A percentile compares a stretch with the other conserved stretches of the same genome.
phyloP scores from a whole-genome alignment of 768 basidiomycete species.

The Lentinula guzmanii region DNA sequence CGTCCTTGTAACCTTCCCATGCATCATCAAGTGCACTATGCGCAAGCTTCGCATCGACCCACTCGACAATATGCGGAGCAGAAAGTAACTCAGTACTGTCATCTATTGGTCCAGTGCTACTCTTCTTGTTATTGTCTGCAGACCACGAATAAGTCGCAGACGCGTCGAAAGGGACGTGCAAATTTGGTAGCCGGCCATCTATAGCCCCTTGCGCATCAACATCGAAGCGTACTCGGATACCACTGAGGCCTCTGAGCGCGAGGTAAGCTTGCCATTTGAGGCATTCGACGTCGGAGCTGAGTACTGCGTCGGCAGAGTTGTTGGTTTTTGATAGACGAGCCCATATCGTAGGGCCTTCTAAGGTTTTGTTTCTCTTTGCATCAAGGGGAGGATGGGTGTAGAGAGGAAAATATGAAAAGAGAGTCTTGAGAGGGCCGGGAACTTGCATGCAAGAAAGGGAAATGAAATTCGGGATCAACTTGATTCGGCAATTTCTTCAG shows the following conservation, averaged over 20 bases:
- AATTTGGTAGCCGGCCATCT: slow-evolving; percentile 61
- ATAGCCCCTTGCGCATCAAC: slow-evolving; percentile 64
- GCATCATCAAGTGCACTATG: slow-evolving; percentile 29
- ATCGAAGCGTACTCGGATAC: slow-evolving; percentile 59
- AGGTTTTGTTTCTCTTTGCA: slow-evolving; percentile 18
- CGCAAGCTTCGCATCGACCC: slow-evolving; percentile 56
- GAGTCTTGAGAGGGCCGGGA: slow-evolving; percentile 35
- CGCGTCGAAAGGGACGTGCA: slow-evolving; percentile 46
- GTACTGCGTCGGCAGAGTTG: background rate
- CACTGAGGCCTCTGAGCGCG: slow-evolving; percentile 37
- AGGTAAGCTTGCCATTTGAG: slow-evolving; percentile 85
- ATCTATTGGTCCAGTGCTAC: slow-evolving; percentile 16
- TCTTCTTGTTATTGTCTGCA: slow-evolving; percentile 15
- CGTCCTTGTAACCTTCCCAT: slow-evolving; percentile 65
- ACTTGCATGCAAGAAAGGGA: slow-evolving; percentile 15
- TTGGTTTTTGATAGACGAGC: slow-evolving; percentile 32
- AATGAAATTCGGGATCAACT: background rate
- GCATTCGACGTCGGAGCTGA: slow-evolving; percentile 51
- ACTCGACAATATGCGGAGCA: slow-evolving; percentile 63
- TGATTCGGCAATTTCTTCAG: background rate
- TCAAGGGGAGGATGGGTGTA: slow-evolving; percentile 40
- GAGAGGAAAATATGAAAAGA: slow-evolving; percentile 59
- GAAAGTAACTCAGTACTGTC: slow-evolving; percentile 49
- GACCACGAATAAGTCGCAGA: slow-evolving; percentile 9
- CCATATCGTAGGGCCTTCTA: slow-evolving; percentile 52